Evolutionary conservation across 2,329 filamentous ascomycete species (phyloP).

Genomic region (Sarocladiaceae sp.): DNA sequence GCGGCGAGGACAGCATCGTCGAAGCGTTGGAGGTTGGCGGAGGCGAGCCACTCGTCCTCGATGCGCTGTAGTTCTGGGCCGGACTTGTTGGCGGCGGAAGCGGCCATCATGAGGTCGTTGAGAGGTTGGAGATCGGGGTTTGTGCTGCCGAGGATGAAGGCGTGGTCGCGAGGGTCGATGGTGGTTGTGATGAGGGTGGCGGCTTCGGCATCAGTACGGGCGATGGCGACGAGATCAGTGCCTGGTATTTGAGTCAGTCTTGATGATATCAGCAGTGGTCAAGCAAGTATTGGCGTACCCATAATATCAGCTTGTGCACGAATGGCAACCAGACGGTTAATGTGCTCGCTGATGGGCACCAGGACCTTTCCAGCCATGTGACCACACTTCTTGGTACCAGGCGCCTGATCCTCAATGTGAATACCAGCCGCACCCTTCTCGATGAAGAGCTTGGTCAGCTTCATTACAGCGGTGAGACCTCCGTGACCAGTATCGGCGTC

Average conservation of each 20-base stretch:
- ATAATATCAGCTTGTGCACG: slow-evolving; percentile 98
- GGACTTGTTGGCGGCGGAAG: slow-evolving; percentile 75
- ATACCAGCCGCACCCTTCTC: slow-evolving; percentile 97
- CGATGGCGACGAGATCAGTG: slow-evolving; percentile 82
- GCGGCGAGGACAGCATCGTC: slow-evolving; percentile 81
- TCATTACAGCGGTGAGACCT: slow-evolving; percentile 98
- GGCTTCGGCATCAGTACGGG: slow-evolving; percentile 94
- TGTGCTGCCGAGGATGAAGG: slow-evolving; percentile 86
- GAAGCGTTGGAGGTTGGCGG: slow-evolving; percentile 83
- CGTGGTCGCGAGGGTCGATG: slow-evolving; percentile 92
- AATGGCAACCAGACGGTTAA: slow-evolving; percentile 95
- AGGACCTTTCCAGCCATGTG: slow-evolving; percentile 99
- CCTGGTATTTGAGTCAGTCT: no score
- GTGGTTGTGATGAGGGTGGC: slow-evolving; percentile 95
- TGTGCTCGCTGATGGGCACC: slow-evolving; percentile 95
- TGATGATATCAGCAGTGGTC: slow-evolving; percentile 1
- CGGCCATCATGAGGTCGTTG: slow-evolving; percentile 84
- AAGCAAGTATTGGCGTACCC: slow-evolving; percentile 48
- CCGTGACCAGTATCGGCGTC: slow-evolving; percentile 97
- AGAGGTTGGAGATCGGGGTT: slow-evolving; percentile 82
- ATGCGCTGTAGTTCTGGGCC: slow-evolving; percentile 82
- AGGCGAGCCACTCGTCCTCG: slow-evolving; percentile 80
- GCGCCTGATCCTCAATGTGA: slow-evolving; percentile 97
- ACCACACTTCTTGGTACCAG: slow-evolving; percentile 98
- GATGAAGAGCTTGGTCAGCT: slow-evolving; percentile 95